Evolutionary conservation across 108 stramenopile species (phyloP).

Genomic region (Nitzschia putrida): DNA sequence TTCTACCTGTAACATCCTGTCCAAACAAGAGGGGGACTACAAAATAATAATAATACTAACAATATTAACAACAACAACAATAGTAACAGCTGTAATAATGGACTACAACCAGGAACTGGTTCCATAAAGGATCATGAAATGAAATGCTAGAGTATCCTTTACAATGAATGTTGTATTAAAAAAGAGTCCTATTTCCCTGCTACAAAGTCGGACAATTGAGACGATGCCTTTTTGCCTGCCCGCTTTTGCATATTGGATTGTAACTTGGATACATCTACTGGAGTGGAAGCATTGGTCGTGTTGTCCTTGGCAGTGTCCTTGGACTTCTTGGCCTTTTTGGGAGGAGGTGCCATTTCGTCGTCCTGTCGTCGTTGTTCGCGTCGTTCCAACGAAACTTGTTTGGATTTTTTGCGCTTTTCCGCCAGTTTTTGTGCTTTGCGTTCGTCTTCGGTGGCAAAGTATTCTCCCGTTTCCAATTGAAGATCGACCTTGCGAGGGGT

Average conservation of each 20-base stretch:
- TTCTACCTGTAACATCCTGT: no score
- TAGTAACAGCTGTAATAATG: no score
- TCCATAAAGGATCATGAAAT: no score
- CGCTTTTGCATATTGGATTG: constrained; percentile 13
- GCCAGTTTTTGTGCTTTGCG: constrained; percentile 66
- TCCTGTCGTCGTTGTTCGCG: constrained; percentile 56
- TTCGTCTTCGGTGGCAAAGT: constrained; percentile 76
- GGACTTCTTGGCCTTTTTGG: constrained; percentile 1
- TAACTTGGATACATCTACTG: constrained; percentile 9
- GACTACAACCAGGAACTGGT: no score
- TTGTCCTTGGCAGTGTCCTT: neutral
- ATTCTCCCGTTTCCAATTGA: constrained; percentile 93
- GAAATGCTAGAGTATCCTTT: no score
- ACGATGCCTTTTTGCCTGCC: neutral
- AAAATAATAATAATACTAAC: no score
- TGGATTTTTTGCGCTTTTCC: constrained; percentile 42
- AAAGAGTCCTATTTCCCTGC: neutral
- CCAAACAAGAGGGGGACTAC: no score
- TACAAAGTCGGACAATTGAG: constrained; percentile 11
- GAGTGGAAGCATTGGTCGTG: neutral
- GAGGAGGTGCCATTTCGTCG: constrained; percentile 28
- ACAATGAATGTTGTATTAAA: no score
- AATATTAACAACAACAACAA: no score
- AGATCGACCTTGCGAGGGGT: constrained; percentile 92
- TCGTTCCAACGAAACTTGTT: constrained; percentile 53